phyloP scores from a whole-genome alignment of 352 stramenopile genomes.

The Thalassiosira delicatula region DNA sequence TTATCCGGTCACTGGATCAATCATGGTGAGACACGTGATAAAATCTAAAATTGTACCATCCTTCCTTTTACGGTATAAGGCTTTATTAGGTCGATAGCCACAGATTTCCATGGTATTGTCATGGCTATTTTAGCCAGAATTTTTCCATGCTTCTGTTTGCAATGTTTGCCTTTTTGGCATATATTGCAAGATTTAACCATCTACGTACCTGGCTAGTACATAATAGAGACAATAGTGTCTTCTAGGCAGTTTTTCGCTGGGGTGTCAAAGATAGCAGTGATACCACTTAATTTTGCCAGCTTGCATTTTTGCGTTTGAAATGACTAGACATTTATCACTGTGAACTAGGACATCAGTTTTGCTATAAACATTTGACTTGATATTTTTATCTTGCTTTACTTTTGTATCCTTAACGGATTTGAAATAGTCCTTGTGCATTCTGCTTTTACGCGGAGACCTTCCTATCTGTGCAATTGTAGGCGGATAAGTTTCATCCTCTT shows the following conservation, averaged over 20 bases:
- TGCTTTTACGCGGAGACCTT: background rate
- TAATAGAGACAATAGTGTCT: background rate
- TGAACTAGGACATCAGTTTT: background rate
- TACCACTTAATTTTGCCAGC: background rate
- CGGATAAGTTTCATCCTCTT: slow-evolving; percentile 37
- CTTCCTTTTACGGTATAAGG: background rate
- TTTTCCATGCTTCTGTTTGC: background rate
- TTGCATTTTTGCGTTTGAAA: slow-evolving; percentile 8
- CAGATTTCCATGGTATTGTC: slow-evolving; percentile 2
- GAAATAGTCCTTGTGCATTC: background rate
- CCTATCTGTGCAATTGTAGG: slow-evolving; percentile 20
- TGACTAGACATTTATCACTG: background rate
- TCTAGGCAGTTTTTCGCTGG: background rate
- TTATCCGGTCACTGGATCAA: background rate
- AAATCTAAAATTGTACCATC: background rate
- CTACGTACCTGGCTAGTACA: background rate
- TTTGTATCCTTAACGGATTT: background rate
- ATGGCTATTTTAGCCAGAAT: background rate
- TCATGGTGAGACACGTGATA: slow-evolving; percentile 3
- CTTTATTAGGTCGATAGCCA: slow-evolving; percentile 10
- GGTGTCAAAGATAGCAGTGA: background rate
- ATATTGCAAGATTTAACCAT: background rate
- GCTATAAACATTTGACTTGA: slow-evolving; percentile 6
- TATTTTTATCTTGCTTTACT: slow-evolving; percentile 22
- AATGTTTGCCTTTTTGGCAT: background rate